Evolutionary conservation across 257 asterid genomes (phyloP), one percentile per base, ranked within the genome.

Genomic region (Schizonepeta tenuifolia): DNA sequence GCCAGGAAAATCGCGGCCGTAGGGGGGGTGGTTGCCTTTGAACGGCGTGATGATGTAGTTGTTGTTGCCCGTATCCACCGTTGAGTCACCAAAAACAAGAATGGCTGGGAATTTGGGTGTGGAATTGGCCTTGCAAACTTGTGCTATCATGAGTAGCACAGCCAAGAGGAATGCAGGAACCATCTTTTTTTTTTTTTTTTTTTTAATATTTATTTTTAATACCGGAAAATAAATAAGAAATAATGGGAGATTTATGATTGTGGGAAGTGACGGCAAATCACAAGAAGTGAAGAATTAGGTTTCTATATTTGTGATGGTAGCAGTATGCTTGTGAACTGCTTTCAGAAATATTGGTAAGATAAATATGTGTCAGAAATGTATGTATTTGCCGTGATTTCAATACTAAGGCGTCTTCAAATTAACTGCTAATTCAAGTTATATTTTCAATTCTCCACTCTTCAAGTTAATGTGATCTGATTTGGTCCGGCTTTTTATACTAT

Each of bases 11-110:
- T 70, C 69, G 5, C 56, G 49, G 21, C 97, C 97, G 49, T 92
- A 88, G 0, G 92, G 96, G 2, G 17, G 79, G 71, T 86, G 91
- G 56, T 92, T 41, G 33, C 85, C 90, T 65, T 59, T 75, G 60
- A 84, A 63, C 0, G 78, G 20, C 0, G 93, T 83, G 9, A 10
- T 3, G 50, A 89, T 79, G 86, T 82, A 89, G 81, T 91, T 89
- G 85, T 91, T 91, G 80, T 89, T 91, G 58, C 97, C 94, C 0
- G 90, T 76, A 46, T 91, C 96, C 0, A 89, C 94, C 0, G 89
- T 79, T 11, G 97, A 91, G 50, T 89, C 96, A 0, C 97, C 97
- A 50, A 89, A 91, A 2, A 80, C 82, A 5, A 86, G 83, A 60
- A 92, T 81, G 21, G 96, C 83, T 11, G 94, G 78, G 71, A 89